Base-by-base conservation (phyloP, 192 early-diverging fungal genomes). In the Coemansia sp. region DNA sequence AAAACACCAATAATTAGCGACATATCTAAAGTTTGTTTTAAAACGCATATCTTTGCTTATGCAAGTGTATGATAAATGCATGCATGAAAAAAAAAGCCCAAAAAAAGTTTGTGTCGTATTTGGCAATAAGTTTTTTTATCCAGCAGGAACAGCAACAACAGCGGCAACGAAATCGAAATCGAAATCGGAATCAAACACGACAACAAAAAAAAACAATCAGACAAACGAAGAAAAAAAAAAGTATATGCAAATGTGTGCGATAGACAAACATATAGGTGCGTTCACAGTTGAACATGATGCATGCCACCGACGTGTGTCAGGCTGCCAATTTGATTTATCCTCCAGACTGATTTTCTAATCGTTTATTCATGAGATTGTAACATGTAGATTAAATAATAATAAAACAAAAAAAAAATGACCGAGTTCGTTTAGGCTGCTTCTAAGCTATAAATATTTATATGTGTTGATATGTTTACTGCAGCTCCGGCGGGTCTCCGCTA, bases 401-500 rank as follows among this genome's bases (percentile, higher is more conserved):
- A 28, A 28, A 28, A 12, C 45, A 48, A 48, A 48, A 48, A 41
- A 41, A 9, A 41, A 41, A 41, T 12, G 11, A 41, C 5, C 39
- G 5, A 41, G 11, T 41, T 41, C 8, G 39, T 41, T 28, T 28
- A 28, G 22, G n/a, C n/a, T n/a, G n/a, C n/a, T n/a, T n/a, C n/a
- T n/a, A n/a, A n/a, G 22, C 0, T 28, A 28, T 28, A 28, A 28
- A 28, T 28, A 28, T 28, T 28, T 28, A 28, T 48, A 5, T 48
- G 4, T 8, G 3, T 48, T 48, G 39, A 15, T 48, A 4, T 15
- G 17, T 15, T 56, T 65, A 73, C 14, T 58, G 52, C 9, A 74
- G 72, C 66, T 74, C 72, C n/a, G 45, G 52, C 5, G 72, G 61
- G 3, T 74, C 72, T 7, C 35, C 57, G 2, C 61, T 51, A 6